Percentiles rank a stretch among this genome's conserved stretches.
phyloP scores from a whole-genome alignment of 106 monocot genomes.

The Chionographis japonica region DNA sequence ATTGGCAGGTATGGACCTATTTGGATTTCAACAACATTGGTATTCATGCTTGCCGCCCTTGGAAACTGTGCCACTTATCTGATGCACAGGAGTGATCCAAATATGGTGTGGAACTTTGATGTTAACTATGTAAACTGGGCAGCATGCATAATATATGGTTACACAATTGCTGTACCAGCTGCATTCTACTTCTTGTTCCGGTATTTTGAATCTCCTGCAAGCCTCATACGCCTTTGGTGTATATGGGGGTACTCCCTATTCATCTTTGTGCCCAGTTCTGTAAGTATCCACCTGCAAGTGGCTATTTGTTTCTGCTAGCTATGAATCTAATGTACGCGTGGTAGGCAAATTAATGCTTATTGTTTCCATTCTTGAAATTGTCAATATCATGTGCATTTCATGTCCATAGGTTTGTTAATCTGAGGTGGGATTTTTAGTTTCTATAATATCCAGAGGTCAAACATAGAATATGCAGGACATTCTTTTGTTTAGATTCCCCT shows the following conservation, averaged over 20 bases:
- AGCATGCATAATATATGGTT: slow-evolving; percentile 69
- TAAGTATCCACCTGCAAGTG: slow-evolving; percentile 27
- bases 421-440: no score
- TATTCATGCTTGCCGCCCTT: slow-evolving; percentile 79
- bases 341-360: no score
- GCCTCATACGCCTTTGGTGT: slow-evolving; percentile 79
- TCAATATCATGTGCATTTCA: no score
- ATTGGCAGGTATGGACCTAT: slow-evolving; percentile 71
- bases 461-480: no score
- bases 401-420: no score
- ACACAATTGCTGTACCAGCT: slow-evolving; percentile 51
- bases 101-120: slow-evolving; percentile 74
- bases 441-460: no score
- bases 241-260: slow-evolving; percentile 97
- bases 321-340: no score
- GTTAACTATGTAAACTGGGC: slow-evolving; percentile 87
- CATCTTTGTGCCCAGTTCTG: slow-evolving; percentile 78
- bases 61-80: slow-evolving; percentile 86
- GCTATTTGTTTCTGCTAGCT: not conserved
- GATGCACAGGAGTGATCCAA: slow-evolving; percentile 44
- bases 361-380: no score
- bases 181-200: slow-evolving; percentile 82
- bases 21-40: slow-evolving; percentile 85
- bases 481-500: no score
- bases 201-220: slow-evolving; percentile 61